Conservation (phyloP, 192 early-diverging fungal genomes). For the Lunasporangiospora selenospora region DNA sequence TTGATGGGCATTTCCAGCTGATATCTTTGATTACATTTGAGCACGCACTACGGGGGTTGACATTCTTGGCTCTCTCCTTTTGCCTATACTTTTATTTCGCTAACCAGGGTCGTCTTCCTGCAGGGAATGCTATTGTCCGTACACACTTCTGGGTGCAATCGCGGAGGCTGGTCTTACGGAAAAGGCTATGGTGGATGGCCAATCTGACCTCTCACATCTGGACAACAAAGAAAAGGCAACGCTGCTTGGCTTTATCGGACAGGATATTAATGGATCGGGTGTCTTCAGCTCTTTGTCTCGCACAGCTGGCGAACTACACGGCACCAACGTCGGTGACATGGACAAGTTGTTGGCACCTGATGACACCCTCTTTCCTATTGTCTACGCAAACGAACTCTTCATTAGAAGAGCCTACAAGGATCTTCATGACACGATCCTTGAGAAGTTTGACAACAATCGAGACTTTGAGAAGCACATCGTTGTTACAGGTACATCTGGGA, state of each 20-base stretch:
- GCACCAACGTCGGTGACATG: slow-evolving; percentile 1
- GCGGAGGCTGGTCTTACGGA: slow-evolving; percentile 9
- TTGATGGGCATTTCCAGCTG: too few species aligned
- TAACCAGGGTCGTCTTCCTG: slow-evolving; percentile 1
- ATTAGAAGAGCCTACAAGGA: slow-evolving; percentile 24
- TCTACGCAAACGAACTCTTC: slow-evolving; percentile 16
- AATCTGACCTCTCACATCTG: not conserved
- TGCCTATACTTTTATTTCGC: not conserved
- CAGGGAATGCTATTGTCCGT: not conserved
- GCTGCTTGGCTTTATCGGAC: slow-evolving; percentile 11
- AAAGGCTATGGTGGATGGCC: slow-evolving; percentile 18
- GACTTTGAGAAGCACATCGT: slow-evolving; percentile 4
- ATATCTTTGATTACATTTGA: too few species aligned
- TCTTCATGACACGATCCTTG: slow-evolving; percentile 17
- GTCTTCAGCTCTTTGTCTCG: not conserved
- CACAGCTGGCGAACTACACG: not conserved
- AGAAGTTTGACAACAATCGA: not conserved
- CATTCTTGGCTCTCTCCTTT: too few species aligned
- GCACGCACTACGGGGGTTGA: too few species aligned
- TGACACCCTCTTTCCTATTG: slow-evolving; percentile 6
- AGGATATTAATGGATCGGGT: not conserved
- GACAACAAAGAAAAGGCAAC: slow-evolving; percentile 9
- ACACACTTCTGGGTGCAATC: slow-evolving; percentile 9
- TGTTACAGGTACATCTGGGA: slow-evolving; percentile 41
- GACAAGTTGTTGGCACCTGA: not conserved